phyloP scores from a whole-genome alignment of 2,329 filamentous ascomycete species.

The Xylariaceae sp. region DNA sequence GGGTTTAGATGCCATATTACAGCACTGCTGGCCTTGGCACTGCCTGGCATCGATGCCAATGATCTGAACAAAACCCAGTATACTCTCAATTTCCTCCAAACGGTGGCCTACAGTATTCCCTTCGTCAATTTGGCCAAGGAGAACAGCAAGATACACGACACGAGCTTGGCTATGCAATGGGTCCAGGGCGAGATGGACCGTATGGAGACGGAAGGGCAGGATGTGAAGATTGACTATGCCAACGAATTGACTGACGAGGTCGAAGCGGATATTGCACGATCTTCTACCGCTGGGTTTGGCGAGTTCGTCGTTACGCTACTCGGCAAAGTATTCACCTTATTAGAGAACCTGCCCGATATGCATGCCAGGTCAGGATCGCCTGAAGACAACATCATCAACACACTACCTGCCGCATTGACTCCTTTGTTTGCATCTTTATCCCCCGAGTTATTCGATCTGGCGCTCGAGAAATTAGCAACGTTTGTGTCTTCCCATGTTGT shows the following conservation, averaged over 20 bases:
- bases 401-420: constrained; percentile 83
- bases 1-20: constrained; percentile 97
- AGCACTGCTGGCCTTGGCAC: constrained; percentile 81
- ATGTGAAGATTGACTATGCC: constrained; percentile 81
- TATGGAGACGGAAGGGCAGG: constrained; percentile 82
- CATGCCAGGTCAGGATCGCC: constrained; percentile 85
- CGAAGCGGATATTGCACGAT: constrained; percentile 82
- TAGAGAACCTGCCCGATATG: constrained; percentile 92
- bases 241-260: constrained; percentile 78
- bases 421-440: constrained; percentile 88
- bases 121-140: constrained; percentile 76
- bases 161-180: constrained; percentile 82
- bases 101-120: constrained; percentile 92
- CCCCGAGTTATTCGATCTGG: constrained; percentile 87
- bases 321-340: constrained; percentile 88
- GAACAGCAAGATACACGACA: constrained; percentile 64
- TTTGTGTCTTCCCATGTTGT: constrained; percentile 95
- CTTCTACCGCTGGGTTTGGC: constrained; percentile 88
- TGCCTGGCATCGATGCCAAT: constrained; percentile 96
- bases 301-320: constrained; percentile 90
- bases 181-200: constrained; percentile 90
- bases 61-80: constrained; percentile 95
- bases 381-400: constrained; percentile 96
- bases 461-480: constrained; percentile 83
- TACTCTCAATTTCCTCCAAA: constrained; percentile 91